Evolutionary conservation across 1,284 basidiomycete species (phyloP).

Genomic region (Erythrobasidium hasegawianum): DNA sequence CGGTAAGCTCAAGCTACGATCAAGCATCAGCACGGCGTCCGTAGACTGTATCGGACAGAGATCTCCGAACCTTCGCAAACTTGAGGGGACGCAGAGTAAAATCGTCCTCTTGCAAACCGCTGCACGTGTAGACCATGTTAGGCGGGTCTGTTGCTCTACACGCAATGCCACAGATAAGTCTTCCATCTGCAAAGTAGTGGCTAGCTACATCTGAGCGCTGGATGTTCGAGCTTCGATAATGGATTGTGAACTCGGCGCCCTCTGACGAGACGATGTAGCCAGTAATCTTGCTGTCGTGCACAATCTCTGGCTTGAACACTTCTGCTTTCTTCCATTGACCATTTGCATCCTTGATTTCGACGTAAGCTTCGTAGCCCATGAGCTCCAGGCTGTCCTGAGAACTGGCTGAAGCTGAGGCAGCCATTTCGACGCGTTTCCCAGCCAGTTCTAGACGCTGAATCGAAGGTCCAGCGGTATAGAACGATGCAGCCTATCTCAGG

Average conservation of each 20-base stretch:
- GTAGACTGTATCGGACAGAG: background rate
- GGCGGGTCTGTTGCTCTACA: too few relatives aligned
- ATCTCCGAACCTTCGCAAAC: background rate
- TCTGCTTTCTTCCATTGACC: background rate
- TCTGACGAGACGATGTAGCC: background rate
- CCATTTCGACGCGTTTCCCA: too few relatives aligned
- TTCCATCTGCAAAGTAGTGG: too few relatives aligned
- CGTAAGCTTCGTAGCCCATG: background rate
- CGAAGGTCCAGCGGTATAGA: too few relatives aligned
- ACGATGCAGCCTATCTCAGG: too few relatives aligned
- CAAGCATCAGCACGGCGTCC: background rate
- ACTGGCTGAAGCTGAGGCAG: too few relatives aligned
- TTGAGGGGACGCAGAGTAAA: background rate
- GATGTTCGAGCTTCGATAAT: too few relatives aligned
- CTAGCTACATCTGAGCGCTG: too few relatives aligned
- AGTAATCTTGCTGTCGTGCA: background rate
- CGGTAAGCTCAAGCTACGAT: slow-evolving; percentile 29
- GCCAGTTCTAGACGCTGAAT: too few relatives aligned
- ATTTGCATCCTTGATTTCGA: background rate
- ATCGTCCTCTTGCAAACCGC: background rate
- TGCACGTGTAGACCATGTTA: too few relatives aligned
- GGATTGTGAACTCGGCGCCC: background rate
- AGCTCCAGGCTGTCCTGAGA: background rate
- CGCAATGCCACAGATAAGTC: too few relatives aligned
- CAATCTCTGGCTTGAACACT: background rate